phyloP scores from a whole-genome alignment of 1,284 basidiomycete genomes.

The Melampsora abietis-canadensis region DNA sequence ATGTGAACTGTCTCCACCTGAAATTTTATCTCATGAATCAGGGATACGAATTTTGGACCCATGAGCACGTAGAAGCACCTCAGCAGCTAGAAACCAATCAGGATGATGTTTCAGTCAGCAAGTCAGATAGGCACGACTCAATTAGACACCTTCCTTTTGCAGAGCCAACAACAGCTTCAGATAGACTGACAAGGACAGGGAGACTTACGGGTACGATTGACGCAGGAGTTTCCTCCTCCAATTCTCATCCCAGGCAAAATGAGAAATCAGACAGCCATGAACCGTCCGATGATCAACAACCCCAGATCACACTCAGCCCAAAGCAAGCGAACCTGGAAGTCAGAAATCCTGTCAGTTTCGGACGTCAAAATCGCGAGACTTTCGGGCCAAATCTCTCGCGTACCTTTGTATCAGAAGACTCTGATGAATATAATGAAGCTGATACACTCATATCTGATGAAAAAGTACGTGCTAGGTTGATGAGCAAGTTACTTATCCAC shows the following conservation, averaged over 20 bases:
- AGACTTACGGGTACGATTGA: constrained; percentile 1
- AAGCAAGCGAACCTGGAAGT: constrained; percentile 2
- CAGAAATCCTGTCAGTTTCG: neutral
- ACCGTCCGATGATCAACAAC: neutral
- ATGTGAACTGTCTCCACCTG: neutral
- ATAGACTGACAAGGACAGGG: neutral
- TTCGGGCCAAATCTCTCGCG: neutral
- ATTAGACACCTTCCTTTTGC: neutral
- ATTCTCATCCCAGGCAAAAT: neutral
- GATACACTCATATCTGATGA: too few species aligned
- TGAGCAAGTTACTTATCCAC: too few species aligned
- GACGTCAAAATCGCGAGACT: neutral
- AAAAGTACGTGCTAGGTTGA: too few species aligned
- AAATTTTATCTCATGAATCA: neutral
- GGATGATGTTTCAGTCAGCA: neutral
- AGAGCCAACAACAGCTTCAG: neutral
- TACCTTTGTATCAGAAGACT: too few species aligned
- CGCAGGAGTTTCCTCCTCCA: neutral
- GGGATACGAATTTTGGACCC: neutral
- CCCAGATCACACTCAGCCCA: neutral
- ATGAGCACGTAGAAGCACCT: neutral
- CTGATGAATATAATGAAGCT: too few species aligned
- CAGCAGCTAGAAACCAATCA: neutral
- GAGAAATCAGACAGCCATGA: neutral
- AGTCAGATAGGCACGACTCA: constrained; percentile 4